Percentiles rank a stretch among this genome's conserved stretches.
These are phyloP conservation scores for Metschnikowia arizonensis DNA, from an alignment of 805 yeast genomes.

Conservation along the genomic window DNA sequence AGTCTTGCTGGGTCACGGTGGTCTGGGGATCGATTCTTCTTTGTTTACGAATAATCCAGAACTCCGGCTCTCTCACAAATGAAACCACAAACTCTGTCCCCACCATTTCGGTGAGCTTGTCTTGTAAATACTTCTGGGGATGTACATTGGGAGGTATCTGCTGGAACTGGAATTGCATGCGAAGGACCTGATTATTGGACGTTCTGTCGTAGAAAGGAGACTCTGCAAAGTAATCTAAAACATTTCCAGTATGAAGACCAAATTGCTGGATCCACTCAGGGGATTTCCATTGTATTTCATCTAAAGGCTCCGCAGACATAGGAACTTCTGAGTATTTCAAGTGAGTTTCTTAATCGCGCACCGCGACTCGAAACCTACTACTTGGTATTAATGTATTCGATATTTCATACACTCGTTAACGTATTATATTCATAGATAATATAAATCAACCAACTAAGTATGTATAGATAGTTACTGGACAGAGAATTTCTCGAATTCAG, in stretches of 20 bases:
- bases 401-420: no score
- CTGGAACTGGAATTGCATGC: constrained; percentile 91
- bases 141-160: constrained; percentile 34
- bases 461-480: no score
- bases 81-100: constrained; percentile 84
- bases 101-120: constrained; percentile 67
- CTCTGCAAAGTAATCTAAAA: constrained; percentile 86
- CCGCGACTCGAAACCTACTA: not conserved
- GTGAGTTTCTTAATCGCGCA: not conserved
- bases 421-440: no score
- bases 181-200: constrained; percentile 88
- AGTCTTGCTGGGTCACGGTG: constrained; percentile 61
- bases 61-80: constrained; percentile 78
- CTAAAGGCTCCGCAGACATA: constrained; percentile 44
- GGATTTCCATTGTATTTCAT: constrained; percentile 93
- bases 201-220: constrained; percentile 95
- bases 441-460: no score
- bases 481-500: constrained; percentile 34
- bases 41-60: constrained; percentile 89
- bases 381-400: no score
- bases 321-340: not conserved
- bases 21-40: constrained; percentile 51
- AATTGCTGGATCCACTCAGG: constrained; percentile 95
- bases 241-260: constrained; percentile 85
- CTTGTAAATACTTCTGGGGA: constrained; percentile 40